Conservation (phyloP, 2,329 filamentous ascomycete species). For the Fusarium nematophilum region DNA sequence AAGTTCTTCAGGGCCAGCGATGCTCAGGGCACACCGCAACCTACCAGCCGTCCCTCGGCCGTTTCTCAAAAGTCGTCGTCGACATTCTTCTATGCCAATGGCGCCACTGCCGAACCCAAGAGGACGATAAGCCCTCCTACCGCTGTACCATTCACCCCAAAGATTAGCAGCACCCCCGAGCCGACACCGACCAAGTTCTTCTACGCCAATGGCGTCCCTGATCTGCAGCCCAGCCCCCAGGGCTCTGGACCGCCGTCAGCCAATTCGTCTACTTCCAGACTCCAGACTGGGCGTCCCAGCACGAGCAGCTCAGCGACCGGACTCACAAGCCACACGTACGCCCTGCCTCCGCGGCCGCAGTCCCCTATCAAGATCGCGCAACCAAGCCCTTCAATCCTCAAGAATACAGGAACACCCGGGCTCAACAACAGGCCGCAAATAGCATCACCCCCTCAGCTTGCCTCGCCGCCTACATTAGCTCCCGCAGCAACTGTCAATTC, state of each 20-base stretch:
- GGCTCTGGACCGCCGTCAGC: constrained; percentile 57
- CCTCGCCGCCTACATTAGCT: constrained; percentile 53
- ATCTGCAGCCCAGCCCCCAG: constrained; percentile 54
- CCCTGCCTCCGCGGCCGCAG: constrained; percentile 54
- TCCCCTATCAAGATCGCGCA: constrained; percentile 62
- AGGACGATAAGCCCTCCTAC: constrained; percentile 47
- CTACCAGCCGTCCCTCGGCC: constrained; percentile 49
- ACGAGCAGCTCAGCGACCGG: constrained; percentile 45
- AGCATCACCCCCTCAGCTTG: constrained; percentile 49
- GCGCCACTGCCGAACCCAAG: constrained; percentile 55
- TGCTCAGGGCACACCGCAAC: constrained; percentile 62
- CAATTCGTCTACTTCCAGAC: constrained; percentile 58
- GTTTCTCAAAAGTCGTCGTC: constrained; percentile 59
- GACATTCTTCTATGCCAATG: constrained; percentile 70
- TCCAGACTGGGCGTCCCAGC: constrained; percentile 54
- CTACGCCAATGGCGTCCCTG: constrained; percentile 75
- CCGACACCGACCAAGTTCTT: constrained; percentile 73
- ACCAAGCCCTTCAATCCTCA: constrained; percentile 36
- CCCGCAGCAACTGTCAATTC: constrained; percentile 45
- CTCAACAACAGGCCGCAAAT: constrained; percentile 45
- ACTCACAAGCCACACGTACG: constrained; percentile 22
- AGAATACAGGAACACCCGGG: constrained; percentile 28
- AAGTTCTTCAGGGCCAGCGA: constrained; percentile 97
- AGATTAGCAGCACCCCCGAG: constrained; percentile 52
- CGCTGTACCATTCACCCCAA: constrained; percentile 48